Percentiles rank a stretch among this genome's conserved stretches.
Conservation (phyloP, 2,329 filamentous ascomycete genomes). For the Beauveria varroae region DNA sequence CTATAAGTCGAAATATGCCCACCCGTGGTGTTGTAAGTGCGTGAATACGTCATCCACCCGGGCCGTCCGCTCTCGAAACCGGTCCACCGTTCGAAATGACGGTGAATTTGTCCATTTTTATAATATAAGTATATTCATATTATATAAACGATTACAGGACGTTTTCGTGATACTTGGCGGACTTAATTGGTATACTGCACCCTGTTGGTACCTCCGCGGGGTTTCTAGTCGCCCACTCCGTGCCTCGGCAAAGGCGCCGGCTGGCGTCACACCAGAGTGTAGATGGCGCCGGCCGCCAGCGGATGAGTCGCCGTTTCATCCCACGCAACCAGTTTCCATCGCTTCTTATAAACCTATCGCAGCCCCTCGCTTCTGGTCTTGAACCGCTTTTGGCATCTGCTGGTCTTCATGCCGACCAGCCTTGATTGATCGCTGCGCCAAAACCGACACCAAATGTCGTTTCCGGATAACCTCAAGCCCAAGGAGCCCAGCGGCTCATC, state of each 20-base stretch:
- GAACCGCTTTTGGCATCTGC: not conserved
- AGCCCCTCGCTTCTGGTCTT: too few relatives aligned
- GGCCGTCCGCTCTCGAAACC: too few relatives aligned
- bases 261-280: not conserved
- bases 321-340: not conserved
- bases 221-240: not conserved
- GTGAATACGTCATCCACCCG: too few relatives aligned
- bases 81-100: too few relatives aligned
- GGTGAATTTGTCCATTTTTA: too few relatives aligned
- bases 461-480: constrained; percentile 22
- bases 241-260: constrained; percentile 2
- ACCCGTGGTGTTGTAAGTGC: too few relatives aligned
- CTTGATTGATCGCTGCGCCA: too few relatives aligned
- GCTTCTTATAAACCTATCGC: not conserved
- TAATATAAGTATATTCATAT: too few relatives aligned
- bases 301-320: not conserved
- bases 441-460: not conserved
- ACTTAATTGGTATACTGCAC: not conserved
- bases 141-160: too few relatives aligned
- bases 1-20: too few relatives aligned
- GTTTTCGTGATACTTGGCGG: not conserved
- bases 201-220: not conserved
- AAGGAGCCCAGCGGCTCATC: constrained; percentile 61
- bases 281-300: not conserved
- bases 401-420: not conserved